These are phyloP conservation scores for Blastocystis sp. DNA, from an alignment of 352 stramenopile species.

Conservation along the genomic window DNA sequence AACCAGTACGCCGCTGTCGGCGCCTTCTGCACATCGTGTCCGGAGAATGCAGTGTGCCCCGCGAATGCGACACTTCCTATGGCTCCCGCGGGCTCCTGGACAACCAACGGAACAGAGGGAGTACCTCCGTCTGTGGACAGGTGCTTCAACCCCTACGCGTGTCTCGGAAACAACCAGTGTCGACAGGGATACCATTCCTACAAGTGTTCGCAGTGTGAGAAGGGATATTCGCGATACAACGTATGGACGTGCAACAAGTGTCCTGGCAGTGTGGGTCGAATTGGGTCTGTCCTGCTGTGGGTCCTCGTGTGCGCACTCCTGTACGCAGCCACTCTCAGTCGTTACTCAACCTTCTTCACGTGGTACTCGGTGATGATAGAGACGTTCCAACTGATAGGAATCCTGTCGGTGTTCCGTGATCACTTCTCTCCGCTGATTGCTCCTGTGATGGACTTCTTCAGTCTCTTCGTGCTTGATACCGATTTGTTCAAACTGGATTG, in stretches of 20 bases:
- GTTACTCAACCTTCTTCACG: neutral
- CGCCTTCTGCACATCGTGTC: neutral
- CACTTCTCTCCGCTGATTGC: neutral
- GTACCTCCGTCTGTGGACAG: neutral
- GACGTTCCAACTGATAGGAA: neutral
- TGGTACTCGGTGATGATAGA: neutral
- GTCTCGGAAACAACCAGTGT: neutral
- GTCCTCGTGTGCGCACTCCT: neutral
- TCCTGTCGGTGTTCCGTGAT: neutral
- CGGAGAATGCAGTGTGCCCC: neutral
- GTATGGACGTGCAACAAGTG: neutral
- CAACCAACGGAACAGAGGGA: neutral
- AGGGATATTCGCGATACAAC: neutral
- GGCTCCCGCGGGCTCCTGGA: neutral
- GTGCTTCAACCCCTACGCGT: neutral
- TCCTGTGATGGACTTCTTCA: constrained; percentile 7
- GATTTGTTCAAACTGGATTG: constrained; percentile 11
- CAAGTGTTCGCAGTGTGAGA: neutral
- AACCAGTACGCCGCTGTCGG: neutral
- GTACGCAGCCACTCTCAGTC: neutral
- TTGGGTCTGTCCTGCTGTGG: neutral
- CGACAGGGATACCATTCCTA: neutral
- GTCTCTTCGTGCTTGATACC: constrained; percentile 3
- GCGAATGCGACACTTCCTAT: neutral
- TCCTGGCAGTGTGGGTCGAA: neutral